Evolutionary conservation across 805 yeast species (phyloP).

Genomic region (Teunomyces stri): DNA sequence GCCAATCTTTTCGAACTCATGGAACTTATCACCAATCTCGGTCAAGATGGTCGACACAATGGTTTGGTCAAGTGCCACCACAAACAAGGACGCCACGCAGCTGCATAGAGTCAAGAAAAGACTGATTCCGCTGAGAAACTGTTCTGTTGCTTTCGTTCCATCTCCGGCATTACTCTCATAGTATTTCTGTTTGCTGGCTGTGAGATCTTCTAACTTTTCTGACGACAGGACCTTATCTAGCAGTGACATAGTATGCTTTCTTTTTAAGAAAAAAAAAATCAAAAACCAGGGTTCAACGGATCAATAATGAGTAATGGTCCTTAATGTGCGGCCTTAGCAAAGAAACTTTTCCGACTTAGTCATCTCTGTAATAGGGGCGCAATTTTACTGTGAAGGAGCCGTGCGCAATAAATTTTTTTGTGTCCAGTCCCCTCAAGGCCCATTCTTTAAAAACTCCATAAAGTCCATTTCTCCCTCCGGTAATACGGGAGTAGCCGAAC

Average conservation of each 20-base stretch:
- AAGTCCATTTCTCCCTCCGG: constrained; percentile 42
- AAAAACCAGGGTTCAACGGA: background rate
- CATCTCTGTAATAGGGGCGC: too few species aligned
- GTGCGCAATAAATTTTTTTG: background rate
- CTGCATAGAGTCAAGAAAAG: constrained; percentile 25
- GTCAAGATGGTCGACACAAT: constrained; percentile 52
- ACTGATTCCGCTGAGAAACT: constrained; percentile 27
- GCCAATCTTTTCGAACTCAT: constrained; percentile 50
- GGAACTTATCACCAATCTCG: constrained; percentile 48
- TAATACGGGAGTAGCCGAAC: constrained; percentile 9
- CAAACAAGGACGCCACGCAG: constrained; percentile 30
- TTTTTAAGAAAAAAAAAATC: background rate
- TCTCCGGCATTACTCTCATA: constrained; percentile 42
- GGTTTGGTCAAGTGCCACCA: constrained; percentile 58
- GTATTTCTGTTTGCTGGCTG: constrained; percentile 13
- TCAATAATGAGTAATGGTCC: background rate
- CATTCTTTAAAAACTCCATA: constrained; percentile 45
- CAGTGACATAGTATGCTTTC: background rate
- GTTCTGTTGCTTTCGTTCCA: constrained; percentile 37
- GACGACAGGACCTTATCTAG: background rate
- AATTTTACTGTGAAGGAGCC: background rate
- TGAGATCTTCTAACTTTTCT: background rate
- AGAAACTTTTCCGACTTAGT: background rate
- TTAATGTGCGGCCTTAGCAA: background rate
- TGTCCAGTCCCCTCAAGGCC: constrained; percentile 24